These are phyloP conservation scores for Ophiostoma perfectum DNA, from an alignment of 2,329 filamentous ascomycete species.

Conservation along the genomic window DNA sequence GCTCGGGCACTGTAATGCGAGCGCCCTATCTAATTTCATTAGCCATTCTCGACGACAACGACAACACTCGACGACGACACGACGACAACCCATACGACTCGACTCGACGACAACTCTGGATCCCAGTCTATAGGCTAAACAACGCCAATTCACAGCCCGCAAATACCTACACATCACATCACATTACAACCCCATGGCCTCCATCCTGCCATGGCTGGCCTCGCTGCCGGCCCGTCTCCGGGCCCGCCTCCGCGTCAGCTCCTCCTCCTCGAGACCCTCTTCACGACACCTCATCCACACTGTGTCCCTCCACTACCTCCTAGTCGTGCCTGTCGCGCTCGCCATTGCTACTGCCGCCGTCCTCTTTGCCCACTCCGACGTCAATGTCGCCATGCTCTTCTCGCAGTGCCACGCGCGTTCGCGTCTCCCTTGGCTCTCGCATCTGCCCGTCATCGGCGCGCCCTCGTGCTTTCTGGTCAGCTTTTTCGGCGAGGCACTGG, in stretches of 20 bases:
- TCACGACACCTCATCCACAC: conserved; percentile 22
- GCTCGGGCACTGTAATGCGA: not conserved
- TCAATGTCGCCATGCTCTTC: conserved; percentile 49
- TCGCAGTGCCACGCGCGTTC: conserved; percentile 49
- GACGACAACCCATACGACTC: not conserved
- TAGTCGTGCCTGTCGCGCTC: conserved; percentile 47
- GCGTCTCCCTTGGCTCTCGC: conserved; percentile 41
- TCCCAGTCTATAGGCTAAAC: too few relatives aligned
- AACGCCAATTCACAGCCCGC: too few relatives aligned
- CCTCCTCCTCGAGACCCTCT: not conserved
- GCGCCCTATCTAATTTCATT: not conserved
- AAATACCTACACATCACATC: too few relatives aligned
- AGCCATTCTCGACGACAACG: not conserved
- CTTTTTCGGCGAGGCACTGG: conserved; percentile 44
- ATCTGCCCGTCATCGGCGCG: conserved; percentile 42
- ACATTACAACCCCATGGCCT: not conserved
- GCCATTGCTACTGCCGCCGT: conserved; percentile 38
- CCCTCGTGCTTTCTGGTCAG: conserved; percentile 47
- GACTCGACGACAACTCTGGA: not conserved
- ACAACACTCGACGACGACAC: not conserved
- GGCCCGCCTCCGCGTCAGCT: conserved; percentile 12
- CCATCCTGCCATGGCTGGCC: not conserved
- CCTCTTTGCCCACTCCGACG: conserved; percentile 45
- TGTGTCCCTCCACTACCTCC: conserved; percentile 42
- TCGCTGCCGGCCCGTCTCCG: not conserved